Evolutionary conservation across 2,329 filamentous ascomycete species (phyloP).

Genomic region (Graphium sp.): DNA sequence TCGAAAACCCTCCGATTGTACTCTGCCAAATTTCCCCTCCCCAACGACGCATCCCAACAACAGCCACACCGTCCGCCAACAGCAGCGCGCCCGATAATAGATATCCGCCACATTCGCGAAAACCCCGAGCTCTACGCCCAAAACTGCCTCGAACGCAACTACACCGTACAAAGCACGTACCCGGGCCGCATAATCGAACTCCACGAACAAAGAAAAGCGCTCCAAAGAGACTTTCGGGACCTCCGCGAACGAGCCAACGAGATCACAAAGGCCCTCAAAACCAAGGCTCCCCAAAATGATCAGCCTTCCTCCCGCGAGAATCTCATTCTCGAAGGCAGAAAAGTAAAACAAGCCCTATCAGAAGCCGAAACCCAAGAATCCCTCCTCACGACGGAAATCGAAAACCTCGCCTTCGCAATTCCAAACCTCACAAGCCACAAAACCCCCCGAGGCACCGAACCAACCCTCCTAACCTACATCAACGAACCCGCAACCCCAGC

Average conservation of each 20-base stretch:
- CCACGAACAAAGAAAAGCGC: conserved; percentile 38
- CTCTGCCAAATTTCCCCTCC: no score
- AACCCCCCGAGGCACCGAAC: conserved; percentile 55
- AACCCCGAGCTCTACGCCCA: conserved; percentile 65
- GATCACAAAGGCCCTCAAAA: conserved; percentile 34
- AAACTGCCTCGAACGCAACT: conserved; percentile 79
- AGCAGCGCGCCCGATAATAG: conserved; percentile 63
- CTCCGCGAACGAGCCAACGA: conserved; percentile 51
- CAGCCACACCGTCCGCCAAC: conserved; percentile 42
- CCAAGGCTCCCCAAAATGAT: conserved; percentile 18
- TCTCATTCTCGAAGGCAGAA: conserved; percentile 45
- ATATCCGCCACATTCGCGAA: conserved; percentile 81
- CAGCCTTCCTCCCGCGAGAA: conserved; percentile 24
- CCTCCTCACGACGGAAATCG: conserved; percentile 47
- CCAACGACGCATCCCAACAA: no score
- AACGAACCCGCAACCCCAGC: conserved; percentile 43
- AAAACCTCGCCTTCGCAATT: conserved; percentile 56
- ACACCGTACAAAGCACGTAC: conserved; percentile 37
- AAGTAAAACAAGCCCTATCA: conserved; percentile 44
- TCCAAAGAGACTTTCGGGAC: conserved; percentile 41
- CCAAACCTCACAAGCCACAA: conserved; percentile 71
- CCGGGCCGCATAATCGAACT: conserved; percentile 38
- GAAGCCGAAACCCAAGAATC: conserved; percentile 44
- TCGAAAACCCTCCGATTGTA: no score
- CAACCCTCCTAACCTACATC: conserved; percentile 57